Conservation (phyloP, 2,329 filamentous ascomycete genomes). For the Coniochaeta sp. region DNA sequence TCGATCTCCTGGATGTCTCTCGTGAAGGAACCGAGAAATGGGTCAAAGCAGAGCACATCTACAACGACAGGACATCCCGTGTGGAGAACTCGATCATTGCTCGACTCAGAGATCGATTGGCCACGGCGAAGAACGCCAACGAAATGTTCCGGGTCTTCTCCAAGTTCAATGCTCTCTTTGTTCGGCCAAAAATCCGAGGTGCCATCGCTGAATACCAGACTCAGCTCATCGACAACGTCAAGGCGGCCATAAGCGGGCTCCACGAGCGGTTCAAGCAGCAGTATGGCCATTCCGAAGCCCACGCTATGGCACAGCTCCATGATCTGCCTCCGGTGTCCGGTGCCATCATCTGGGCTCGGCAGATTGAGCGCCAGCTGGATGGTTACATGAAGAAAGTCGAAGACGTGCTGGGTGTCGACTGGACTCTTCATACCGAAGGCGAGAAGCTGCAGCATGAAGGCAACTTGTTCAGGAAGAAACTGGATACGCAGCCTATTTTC, state of each 20-base stretch:
- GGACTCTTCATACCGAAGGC: slow-evolving; percentile 89
- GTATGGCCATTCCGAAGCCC: slow-evolving; percentile 95
- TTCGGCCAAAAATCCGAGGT: slow-evolving; percentile 96
- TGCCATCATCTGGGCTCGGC: slow-evolving; percentile 93
- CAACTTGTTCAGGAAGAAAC: slow-evolving; percentile 89
- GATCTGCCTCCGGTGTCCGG: slow-evolving; percentile 94
- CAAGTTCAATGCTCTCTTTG: slow-evolving; percentile 98
- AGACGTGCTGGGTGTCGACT: slow-evolving; percentile 89
- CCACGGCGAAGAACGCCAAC: slow-evolving; percentile 92
- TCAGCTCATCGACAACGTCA: slow-evolving; percentile 95
- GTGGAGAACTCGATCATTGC: slow-evolving; percentile 99
- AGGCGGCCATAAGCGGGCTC: slow-evolving; percentile 84
- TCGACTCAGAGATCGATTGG: slow-evolving; percentile 81
- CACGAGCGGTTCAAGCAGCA: slow-evolving; percentile 98
- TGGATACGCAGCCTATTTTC: slow-evolving; percentile 89
- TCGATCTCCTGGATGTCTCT: slow-evolving; percentile 89
- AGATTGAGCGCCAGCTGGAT: slow-evolving; percentile 93
- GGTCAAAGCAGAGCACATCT: slow-evolving; percentile 89
- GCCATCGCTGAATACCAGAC: slow-evolving; percentile 98
- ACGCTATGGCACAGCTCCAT: slow-evolving; percentile 95
- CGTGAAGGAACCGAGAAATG: slow-evolving; percentile 84
- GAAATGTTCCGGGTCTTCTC: slow-evolving; percentile 99
- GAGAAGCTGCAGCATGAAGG: slow-evolving; percentile 90
- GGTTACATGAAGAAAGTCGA: slow-evolving; percentile 99
- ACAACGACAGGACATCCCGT: slow-evolving; percentile 93